Evolutionary conservation across 2,329 filamentous ascomycete genomes (phyloP).

Genomic region (Colletotrichum higginsianum): DNA sequence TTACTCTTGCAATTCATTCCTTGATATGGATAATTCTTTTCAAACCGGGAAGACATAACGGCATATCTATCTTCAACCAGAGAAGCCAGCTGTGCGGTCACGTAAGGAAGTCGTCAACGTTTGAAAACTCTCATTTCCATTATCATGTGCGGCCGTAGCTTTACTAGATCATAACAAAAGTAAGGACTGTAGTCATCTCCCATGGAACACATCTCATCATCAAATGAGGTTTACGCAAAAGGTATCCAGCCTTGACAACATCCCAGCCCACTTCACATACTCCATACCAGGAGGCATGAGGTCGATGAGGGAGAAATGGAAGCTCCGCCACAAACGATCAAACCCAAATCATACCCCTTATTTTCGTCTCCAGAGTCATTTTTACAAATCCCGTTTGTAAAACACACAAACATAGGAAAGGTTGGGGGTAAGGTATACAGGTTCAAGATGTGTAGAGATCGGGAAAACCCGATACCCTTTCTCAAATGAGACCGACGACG

Average conservation of each 20-base stretch:
- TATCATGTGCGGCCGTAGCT: constrained; percentile 30
- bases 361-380: constrained; percentile 16
- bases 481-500: constrained; percentile 44
- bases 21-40: no score
- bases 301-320: constrained; percentile 15
- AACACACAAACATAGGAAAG: constrained; percentile 4
- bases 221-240: constrained; percentile 29
- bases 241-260: constrained; percentile 36
- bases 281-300: neutral
- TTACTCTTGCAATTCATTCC: no score
- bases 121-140: neutral
- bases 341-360: constrained; percentile 13
- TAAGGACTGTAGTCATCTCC: constrained; percentile 29
- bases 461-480: neutral
- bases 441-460: neutral
- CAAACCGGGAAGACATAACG: no score
- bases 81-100: no score
- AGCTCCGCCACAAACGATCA: neutral
- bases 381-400: constrained; percentile 23
- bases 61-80: no score
- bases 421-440: constrained; percentile 30
- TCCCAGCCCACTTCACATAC: neutral
- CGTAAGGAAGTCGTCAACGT: no score
- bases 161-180: neutral
- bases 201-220: constrained; percentile 5